phyloP scores from a whole-genome alignment of 805 yeast species.

The Isabelozyma pseudorhagii region DNA sequence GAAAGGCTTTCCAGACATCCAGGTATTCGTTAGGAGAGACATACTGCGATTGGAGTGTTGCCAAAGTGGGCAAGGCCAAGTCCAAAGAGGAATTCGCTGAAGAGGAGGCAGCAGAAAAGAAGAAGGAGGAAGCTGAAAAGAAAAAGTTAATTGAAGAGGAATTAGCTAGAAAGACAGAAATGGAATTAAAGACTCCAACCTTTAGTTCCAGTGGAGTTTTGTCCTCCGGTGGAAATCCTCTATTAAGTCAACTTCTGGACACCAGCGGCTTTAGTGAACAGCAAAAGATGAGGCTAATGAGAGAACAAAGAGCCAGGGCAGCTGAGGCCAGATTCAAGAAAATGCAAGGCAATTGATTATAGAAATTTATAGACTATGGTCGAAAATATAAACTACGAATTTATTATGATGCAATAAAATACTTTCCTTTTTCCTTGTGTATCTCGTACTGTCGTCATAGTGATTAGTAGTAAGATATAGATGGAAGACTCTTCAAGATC shows the following conservation, averaged over 20 bases:
- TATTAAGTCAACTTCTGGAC: conserved; percentile 36
- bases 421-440: too few relatives aligned
- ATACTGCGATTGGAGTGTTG: conserved; percentile 64
- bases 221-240: conserved; percentile 17
- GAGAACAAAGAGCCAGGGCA: conserved; percentile 95
- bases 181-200: conserved; percentile 33
- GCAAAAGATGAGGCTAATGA: conserved; percentile 74
- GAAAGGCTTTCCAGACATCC: conserved; percentile 62
- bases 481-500: too few relatives aligned
- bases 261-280: conserved; percentile 65
- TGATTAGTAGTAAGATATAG: too few relatives aligned
- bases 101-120: conserved; percentile 33
- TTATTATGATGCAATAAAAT: too few relatives aligned
- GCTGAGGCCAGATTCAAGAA: conserved; percentile 76
- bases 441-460: too few relatives aligned
- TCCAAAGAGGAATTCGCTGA: conserved; percentile 55
- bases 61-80: conserved; percentile 61
- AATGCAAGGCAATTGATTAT: not conserved
- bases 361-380: not conserved
- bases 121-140: conserved; percentile 36
- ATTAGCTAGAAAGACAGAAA: conserved; percentile 40
- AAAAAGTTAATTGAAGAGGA: conserved; percentile 42
- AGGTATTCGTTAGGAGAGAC: conserved; percentile 68
- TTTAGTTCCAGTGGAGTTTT: conserved; percentile 31
- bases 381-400: not conserved